Percentiles rank a stretch among this genome's conserved stretches.
These are phyloP conservation scores for Colletotrichum graminicola DNA, from an alignment of 2,329 filamentous ascomycete genomes.

Conservation along the genomic window DNA sequence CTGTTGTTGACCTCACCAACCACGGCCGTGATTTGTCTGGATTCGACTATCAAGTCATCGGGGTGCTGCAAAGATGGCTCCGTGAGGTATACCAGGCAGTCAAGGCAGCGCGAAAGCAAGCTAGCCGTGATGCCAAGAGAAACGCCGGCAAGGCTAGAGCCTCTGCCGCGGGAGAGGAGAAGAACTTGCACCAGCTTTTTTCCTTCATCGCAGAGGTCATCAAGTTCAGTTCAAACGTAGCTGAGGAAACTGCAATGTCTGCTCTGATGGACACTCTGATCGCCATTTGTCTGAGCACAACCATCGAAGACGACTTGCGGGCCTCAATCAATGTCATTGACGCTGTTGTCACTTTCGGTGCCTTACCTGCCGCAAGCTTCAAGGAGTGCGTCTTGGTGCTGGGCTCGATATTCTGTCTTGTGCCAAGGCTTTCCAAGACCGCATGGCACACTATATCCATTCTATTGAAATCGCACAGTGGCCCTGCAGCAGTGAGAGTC, in stretches of 20 bases:
- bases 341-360: constrained; percentile 78
- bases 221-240: constrained; percentile 80
- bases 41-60: constrained; percentile 76
- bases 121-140: constrained; percentile 55
- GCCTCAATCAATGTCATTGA: constrained; percentile 77
- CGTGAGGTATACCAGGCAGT: constrained; percentile 66
- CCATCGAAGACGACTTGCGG: constrained; percentile 72
- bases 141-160: constrained; percentile 55
- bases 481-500: constrained; percentile 75
- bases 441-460: constrained; percentile 79
- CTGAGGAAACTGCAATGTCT: constrained; percentile 71
- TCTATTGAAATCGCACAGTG: constrained; percentile 79
- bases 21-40: constrained; percentile 72
- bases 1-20: constrained; percentile 71
- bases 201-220: constrained; percentile 75
- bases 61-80: constrained; percentile 72
- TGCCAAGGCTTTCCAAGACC: constrained; percentile 69
- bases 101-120: constrained; percentile 63
- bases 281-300: constrained; percentile 76
- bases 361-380: constrained; percentile 73
- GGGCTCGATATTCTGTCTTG: constrained; percentile 77
- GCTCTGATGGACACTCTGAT: constrained; percentile 73
- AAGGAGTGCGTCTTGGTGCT: constrained; percentile 77
- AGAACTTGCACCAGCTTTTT: constrained; percentile 74
- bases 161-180: constrained; percentile 65